These are phyloP conservation scores for Fusarium foetens DNA, from an alignment of 2,329 filamentous ascomycete species.

Conservation along the genomic window DNA sequence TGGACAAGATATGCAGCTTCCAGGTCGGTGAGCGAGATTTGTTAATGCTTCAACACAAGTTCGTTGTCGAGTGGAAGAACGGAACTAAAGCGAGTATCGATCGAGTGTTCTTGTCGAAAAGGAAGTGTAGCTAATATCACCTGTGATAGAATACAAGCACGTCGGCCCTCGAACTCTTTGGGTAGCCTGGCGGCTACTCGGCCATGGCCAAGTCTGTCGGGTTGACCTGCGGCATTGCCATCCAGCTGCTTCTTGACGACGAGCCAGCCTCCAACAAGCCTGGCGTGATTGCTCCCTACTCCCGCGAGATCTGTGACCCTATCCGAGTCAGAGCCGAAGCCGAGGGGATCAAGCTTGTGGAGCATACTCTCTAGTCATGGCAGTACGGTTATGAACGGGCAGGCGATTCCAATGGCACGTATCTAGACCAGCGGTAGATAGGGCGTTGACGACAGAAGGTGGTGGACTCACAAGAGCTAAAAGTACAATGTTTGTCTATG, in stretches of 20 bases:
- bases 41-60: background rate
- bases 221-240: background rate
- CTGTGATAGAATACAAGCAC: background rate
- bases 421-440: too few relatives aligned
- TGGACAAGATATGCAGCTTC: background rate
- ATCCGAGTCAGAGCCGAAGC: background rate
- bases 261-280: background rate
- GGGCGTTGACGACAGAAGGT: fast-evolving
- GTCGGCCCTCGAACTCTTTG: background rate
- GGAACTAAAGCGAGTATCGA: background rate
- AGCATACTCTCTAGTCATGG: background rate
- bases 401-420: fast-evolving
- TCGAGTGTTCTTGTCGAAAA: fast-evolving
- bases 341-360: background rate
- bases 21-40: background rate
- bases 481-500: too few relatives aligned
- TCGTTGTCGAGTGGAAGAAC: background rate
- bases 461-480: background rate
- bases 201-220: background rate
- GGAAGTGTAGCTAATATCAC: background rate
- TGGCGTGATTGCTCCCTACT: background rate
- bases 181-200: background rate
- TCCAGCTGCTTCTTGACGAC: background rate
- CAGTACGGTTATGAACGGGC: fast-evolving
- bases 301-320: background rate